phyloP scores from a whole-genome alignment of 108 stramenopile species.

The Bacterosira constricta region DNA sequence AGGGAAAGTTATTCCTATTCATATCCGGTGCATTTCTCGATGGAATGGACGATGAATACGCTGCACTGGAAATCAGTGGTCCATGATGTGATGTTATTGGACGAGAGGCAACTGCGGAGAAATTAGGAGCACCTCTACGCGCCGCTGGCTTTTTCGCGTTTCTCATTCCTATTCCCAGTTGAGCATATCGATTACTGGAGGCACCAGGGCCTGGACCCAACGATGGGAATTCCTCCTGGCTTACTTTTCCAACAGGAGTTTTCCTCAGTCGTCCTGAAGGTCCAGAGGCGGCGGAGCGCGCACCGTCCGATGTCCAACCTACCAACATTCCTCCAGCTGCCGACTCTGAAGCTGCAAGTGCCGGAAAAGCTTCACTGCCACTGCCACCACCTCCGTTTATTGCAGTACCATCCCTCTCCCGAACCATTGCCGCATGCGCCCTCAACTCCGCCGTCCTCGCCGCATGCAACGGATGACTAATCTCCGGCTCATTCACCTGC shows the following conservation, averaged over 20 bases:
- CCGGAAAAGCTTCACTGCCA: constrained; percentile 65
- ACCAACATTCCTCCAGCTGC: constrained; percentile 17
- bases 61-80: constrained; percentile 26
- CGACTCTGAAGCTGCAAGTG: constrained; percentile 34
- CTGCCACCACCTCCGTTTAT: constrained; percentile 17
- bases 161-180: constrained; percentile 13
- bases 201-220: constrained; percentile 12
- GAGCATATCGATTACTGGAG: constrained; percentile 9
- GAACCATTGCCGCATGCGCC: constrained; percentile 62
- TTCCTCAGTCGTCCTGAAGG: constrained; percentile 22
- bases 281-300: constrained; percentile 6
- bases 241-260: constrained; percentile 30
- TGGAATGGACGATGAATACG: constrained; percentile 38
- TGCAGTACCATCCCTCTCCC: constrained; percentile 47
- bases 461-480: constrained; percentile 70
- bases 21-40: constrained; percentile 24
- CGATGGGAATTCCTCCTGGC: constrained; percentile 48
- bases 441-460: constrained; percentile 81
- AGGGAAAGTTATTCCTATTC: constrained; percentile 60
- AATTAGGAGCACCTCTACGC: constrained; percentile 16
- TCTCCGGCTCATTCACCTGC: constrained; percentile 53
- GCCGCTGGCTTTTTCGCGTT: constrained; percentile 1
- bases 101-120: constrained; percentile 32
- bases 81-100: constrained; percentile 30
- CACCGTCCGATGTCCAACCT: constrained; percentile 33